Evolutionary conservation across 305 asterid genomes (phyloP).

Genomic region (Ilex paraguariensis): DNA sequence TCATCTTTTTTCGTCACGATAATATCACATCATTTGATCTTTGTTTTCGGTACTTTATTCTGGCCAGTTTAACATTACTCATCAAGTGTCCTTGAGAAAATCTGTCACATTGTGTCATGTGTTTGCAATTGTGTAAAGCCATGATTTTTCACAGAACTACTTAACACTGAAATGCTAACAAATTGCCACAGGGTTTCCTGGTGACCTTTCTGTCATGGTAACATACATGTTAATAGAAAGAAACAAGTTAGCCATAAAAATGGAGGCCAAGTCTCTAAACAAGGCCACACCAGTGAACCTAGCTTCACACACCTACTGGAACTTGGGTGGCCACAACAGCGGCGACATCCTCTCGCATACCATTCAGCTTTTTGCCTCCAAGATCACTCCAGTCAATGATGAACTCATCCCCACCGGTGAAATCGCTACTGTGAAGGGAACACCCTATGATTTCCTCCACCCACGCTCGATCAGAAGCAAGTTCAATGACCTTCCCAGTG

Average conservation of each 20-base stretch:
- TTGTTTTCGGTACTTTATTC: too few relatives aligned
- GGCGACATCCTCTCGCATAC: conserved; percentile 61
- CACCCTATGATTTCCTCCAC: conserved; percentile 61
- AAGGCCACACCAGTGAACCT: conserved; percentile 75
- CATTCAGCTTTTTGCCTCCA: conserved; percentile 48
- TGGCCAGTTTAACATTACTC: too few relatives aligned
- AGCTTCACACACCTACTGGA: conserved; percentile 86
- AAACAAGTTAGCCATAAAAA: conserved; percentile 41
- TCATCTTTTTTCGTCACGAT: too few relatives aligned
- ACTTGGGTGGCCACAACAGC: conserved; percentile 66
- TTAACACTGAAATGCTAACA: too few relatives aligned
- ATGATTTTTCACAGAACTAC: too few relatives aligned
- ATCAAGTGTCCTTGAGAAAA: too few relatives aligned
- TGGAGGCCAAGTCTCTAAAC: conserved; percentile 53
- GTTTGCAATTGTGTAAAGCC: too few relatives aligned
- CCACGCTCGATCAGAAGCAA: conserved; percentile 44
- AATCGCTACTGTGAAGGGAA: conserved; percentile 39
- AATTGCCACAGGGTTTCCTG: conserved; percentile 62
- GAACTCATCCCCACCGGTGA: conserved; percentile 70
- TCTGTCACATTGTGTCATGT: too few relatives aligned
- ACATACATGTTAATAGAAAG: conserved; percentile 50
- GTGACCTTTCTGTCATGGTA: conserved; percentile 45
- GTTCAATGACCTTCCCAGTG: conserved; percentile 29
- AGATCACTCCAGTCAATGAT: conserved; percentile 52
- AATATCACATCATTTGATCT: too few relatives aligned